Conservation (phyloP, 371 early-diverging fungal species). For the Mortierella sp. region DNA sequence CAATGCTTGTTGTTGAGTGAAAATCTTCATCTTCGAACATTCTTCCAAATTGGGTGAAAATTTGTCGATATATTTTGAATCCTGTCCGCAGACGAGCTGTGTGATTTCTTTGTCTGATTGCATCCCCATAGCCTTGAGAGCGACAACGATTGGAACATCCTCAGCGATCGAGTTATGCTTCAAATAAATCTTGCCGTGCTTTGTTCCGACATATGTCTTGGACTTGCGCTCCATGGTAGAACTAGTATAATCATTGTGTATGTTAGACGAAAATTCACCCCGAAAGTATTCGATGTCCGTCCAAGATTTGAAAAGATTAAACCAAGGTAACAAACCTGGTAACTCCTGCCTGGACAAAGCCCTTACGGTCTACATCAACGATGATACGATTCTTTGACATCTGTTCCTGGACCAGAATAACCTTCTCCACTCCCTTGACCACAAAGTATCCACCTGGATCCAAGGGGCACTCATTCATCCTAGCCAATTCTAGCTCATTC, state of each 20-base stretch:
- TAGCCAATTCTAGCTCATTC: conserved; percentile 84
- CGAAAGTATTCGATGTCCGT: too few species aligned
- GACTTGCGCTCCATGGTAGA: conserved; percentile 98
- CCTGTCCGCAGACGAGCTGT: conserved; percentile 92
- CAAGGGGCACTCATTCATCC: conserved; percentile 96
- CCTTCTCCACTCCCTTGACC: conserved; percentile 99
- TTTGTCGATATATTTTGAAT: conserved; percentile 84
- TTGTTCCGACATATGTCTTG: conserved; percentile 93
- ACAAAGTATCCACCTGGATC: conserved; percentile 99
- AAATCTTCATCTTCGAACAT: conserved; percentile 77
- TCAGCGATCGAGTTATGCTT: conserved; percentile 96
- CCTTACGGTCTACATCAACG: conserved; percentile 94
- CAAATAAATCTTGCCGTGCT: conserved; percentile 88
- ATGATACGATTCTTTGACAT: conserved; percentile 99
- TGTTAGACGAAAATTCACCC: not conserved
- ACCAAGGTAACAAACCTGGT: conserved; percentile 63
- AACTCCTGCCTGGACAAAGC: conserved; percentile 87
- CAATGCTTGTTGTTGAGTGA: conserved; percentile 93
- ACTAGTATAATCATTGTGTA: conserved; percentile 56
- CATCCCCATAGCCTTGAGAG: conserved; percentile 93
- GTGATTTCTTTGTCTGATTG: conserved; percentile 97
- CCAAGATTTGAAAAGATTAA: not conserved
- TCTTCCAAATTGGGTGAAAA: conserved; percentile 96
- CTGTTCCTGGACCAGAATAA: conserved; percentile 99
- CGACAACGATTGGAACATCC: conserved; percentile 94